Evolutionary conservation across 2,329 filamentous ascomycete species (phyloP).

Genomic region (Fusarium cicatricum): DNA sequence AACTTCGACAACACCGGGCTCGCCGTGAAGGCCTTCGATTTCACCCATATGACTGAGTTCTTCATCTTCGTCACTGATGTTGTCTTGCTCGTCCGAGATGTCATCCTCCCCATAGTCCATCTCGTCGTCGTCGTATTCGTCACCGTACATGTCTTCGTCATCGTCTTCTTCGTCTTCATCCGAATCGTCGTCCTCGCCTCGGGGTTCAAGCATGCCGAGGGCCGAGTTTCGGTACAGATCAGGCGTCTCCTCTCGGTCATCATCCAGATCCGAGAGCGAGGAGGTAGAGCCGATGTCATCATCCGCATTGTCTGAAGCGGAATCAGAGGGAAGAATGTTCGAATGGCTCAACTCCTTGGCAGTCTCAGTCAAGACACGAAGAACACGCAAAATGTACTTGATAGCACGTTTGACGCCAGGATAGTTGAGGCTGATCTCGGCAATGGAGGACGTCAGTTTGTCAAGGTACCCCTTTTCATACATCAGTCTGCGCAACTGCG

Average conservation of each 20-base stretch:
- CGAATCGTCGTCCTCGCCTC: constrained; percentile 81
- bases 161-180: constrained; percentile 77
- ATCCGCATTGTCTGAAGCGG: constrained; percentile 74
- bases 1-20: constrained; percentile 72
- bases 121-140: constrained; percentile 89
- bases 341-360: constrained; percentile 85
- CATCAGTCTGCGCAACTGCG: constrained; percentile 92
- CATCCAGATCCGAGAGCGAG: constrained; percentile 87
- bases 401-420: constrained; percentile 92
- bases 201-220: constrained; percentile 90
- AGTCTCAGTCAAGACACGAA: constrained; percentile 86
- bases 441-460: constrained; percentile 88
- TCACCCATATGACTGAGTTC: constrained; percentile 84
- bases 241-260: constrained; percentile 91
- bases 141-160: constrained; percentile 92
- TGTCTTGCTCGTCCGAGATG: constrained; percentile 81
- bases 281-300: constrained; percentile 89
- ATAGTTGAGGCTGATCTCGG: constrained; percentile 95
- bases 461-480: constrained; percentile 97
- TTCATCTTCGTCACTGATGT: constrained; percentile 90
- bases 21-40: constrained; percentile 76
- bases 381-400: constrained; percentile 92
- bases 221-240: constrained; percentile 97
- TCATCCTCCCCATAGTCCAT: constrained; percentile 91
- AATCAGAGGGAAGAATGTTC: constrained; percentile 74